A percentile compares a stretch with the other conserved stretches of the same genome.
Conservation (phyloP, 2,329 filamentous ascomycete species). For the Kalmusia sp. region DNA sequence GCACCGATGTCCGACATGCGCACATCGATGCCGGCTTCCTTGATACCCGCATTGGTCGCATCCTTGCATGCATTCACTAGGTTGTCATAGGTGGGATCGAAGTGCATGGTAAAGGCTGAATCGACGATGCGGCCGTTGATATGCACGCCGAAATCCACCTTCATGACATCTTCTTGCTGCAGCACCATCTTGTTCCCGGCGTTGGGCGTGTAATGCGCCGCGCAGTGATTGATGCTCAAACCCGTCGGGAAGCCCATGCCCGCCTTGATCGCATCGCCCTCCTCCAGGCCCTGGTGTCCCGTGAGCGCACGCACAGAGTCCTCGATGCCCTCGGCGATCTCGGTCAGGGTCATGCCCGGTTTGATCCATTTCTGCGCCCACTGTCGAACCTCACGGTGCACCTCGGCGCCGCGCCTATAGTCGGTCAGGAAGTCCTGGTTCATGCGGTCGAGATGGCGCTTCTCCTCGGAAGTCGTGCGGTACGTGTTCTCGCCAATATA, state of each 20-base stretch:
- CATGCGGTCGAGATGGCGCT: constrained; percentile 80
- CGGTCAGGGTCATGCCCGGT: constrained; percentile 79
- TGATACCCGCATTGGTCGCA: constrained; percentile 77
- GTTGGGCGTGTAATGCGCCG: constrained; percentile 87
- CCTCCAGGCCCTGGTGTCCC: constrained; percentile 76
- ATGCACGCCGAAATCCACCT: constrained; percentile 76
- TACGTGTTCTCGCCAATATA: constrained; percentile 79
- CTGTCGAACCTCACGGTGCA: constrained; percentile 86
- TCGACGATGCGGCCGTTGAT: constrained; percentile 75
- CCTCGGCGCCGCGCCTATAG: constrained; percentile 84
- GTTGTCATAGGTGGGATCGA: constrained; percentile 73
- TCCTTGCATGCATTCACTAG: constrained; percentile 71
- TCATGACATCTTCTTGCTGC: constrained; percentile 73
- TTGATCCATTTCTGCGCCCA: constrained; percentile 82
- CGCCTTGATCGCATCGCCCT: constrained; percentile 78
- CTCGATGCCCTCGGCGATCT: constrained; percentile 89
- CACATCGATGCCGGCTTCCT: constrained; percentile 90
- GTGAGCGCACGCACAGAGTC: constrained; percentile 78
- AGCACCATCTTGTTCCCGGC: constrained; percentile 80
- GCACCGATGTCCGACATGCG: constrained; percentile 85
- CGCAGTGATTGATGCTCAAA: constrained; percentile 82
- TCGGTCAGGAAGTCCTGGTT: constrained; percentile 80
- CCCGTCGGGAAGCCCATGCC: constrained; percentile 90
- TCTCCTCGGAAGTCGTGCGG: constrained; percentile 84
- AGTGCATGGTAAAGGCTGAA: constrained; percentile 73